phyloP scores from a whole-genome alignment of 441 rosid species.

The Pelargonium citronellum region DNA sequence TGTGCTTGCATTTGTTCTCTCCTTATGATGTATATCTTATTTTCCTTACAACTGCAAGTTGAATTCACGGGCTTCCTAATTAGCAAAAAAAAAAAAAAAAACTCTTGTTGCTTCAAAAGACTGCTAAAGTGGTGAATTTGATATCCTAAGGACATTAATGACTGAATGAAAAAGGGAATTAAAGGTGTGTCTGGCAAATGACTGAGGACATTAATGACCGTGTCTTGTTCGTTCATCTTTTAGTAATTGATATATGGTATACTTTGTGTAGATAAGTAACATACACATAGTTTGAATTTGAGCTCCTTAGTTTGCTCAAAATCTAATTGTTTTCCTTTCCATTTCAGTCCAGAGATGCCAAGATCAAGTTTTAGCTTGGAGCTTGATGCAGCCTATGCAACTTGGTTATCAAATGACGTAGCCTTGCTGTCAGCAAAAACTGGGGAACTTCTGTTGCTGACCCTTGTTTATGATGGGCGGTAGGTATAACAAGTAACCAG shows the following conservation, averaged over 20 bases:
- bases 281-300: background rate
- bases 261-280: constrained; percentile 1
- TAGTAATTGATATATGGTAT: background rate
- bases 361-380: constrained; percentile 77
- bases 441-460: constrained; percentile 81
- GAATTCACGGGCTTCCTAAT: background rate
- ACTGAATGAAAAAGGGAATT: background rate
- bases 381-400: constrained; percentile 93
- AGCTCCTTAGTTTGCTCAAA: background rate
- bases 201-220: background rate
- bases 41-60: background rate
- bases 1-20: constrained; percentile 2
- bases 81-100: background rate
- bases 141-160: background rate
- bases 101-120: background rate
- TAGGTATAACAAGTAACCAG: constrained; percentile 24
- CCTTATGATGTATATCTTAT: background rate
- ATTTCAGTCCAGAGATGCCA: constrained; percentile 88
- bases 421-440: constrained; percentile 84
- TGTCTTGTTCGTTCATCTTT: background rate
- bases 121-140: background rate
- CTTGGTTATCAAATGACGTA: constrained; percentile 79
- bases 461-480: constrained; percentile 97
- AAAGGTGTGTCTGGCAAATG: background rate
- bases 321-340: constrained; percentile 17